Percentiles rank a stretch among this genome's conserved stretches.
Conservation (phyloP, 1,139 yeast genomes). For the Magnusiomyces fungicola region DNA sequence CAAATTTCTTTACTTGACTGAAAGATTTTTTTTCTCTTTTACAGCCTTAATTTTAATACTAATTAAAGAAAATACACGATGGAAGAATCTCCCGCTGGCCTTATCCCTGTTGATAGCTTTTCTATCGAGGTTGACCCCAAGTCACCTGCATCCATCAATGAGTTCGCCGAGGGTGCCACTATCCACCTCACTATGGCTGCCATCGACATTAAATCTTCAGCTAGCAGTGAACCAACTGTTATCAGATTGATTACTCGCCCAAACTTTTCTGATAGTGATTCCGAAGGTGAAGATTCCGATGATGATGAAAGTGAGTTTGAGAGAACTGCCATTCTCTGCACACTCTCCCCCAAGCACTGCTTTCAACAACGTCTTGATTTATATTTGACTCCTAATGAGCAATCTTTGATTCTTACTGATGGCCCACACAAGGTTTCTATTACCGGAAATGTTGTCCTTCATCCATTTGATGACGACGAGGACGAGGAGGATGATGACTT, state of each 20-base stretch:
- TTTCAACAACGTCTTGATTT: slow-evolving; percentile 89
- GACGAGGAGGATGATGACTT: slow-evolving; percentile 49
- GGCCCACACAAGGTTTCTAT: slow-evolving; percentile 92
- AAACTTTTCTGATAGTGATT: slow-evolving; percentile 20
- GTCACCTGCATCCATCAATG: slow-evolving; percentile 76
- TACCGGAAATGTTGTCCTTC: slow-evolving; percentile 92
- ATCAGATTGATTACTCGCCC: slow-evolving; percentile 19
- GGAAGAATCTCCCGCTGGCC: slow-evolving; percentile 7
- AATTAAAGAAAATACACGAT: too few relatives aligned
- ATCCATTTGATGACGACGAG: slow-evolving; percentile 72
- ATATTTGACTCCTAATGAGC: slow-evolving; percentile 89
- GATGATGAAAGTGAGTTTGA: slow-evolving; percentile 31
- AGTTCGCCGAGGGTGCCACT: slow-evolving; percentile 62
- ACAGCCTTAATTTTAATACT: too few relatives aligned
- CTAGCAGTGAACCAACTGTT: slow-evolving; percentile 40
- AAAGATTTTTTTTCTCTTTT: too few relatives aligned
- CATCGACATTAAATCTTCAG: slow-evolving; percentile 58
- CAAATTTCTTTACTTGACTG: too few relatives aligned
- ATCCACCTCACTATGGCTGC: slow-evolving; percentile 93
- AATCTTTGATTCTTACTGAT: slow-evolving; percentile 85
- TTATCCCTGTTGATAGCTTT: slow-evolving; percentile 13
- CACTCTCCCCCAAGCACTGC: slow-evolving; percentile 69
- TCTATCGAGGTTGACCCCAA: slow-evolving; percentile 66
- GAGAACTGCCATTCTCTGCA: slow-evolving; percentile 64
- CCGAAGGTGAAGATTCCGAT: slow-evolving; percentile 19